Conservation (phyloP, 805 yeast genomes). For the Kodamaea kakaduensis region DNA sequence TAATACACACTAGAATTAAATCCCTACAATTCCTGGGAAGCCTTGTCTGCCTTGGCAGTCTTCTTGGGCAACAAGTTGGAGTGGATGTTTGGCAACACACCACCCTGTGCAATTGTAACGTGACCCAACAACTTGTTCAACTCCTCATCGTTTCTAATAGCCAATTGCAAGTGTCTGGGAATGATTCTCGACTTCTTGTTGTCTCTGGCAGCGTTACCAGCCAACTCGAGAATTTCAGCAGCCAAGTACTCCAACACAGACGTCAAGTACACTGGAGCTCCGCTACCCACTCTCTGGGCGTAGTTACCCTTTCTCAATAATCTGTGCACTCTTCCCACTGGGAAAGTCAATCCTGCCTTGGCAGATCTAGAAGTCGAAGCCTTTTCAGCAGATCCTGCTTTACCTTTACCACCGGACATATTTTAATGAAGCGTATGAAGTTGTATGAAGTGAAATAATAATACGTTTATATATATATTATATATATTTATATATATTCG, state of each 20-base stretch:
- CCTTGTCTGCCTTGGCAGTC: constrained; percentile 56
- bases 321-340: constrained; percentile 99
- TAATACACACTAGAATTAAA: constrained; percentile 7
- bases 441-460: no score
- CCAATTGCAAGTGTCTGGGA: constrained; percentile 97
- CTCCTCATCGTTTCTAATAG: constrained; percentile 99
- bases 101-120: constrained; percentile 93
- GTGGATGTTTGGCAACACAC: constrained; percentile 97
- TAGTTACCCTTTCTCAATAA: constrained; percentile 94
- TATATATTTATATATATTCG: no score
- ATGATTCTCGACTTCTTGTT: constrained; percentile 63
- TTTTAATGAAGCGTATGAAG: no score
- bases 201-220: constrained; percentile 98
- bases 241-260: constrained; percentile 96
- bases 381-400: constrained; percentile 92
- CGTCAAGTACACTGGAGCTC: constrained; percentile 97
- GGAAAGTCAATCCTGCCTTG: constrained; percentile 98
- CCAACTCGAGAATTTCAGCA: constrained; percentile 96
- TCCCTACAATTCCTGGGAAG: constrained; percentile 61
- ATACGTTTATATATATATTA: no score
- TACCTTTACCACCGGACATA: constrained; percentile 89
- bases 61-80: constrained; percentile 85
- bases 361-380: constrained; percentile 97
- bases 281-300: constrained; percentile 98
- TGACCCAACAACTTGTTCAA: constrained; percentile 89